Conservation (phyloP, 1,284 basidiomycete species). For the Grifola frondosa region DNA sequence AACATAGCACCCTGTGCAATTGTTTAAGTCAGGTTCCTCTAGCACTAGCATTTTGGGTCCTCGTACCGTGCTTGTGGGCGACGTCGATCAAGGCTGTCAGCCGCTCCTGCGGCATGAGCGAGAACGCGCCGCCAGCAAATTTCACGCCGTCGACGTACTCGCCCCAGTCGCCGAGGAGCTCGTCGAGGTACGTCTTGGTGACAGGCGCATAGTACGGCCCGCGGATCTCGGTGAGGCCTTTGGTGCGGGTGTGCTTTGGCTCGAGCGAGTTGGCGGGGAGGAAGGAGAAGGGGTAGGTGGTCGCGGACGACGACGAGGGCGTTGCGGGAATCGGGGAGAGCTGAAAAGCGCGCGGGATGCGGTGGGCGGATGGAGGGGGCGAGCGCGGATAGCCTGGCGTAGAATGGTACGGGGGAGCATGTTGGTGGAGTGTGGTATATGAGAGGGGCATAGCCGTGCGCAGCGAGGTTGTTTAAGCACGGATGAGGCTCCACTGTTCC, state of each 20-base stretch:
- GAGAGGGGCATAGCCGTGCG: too few species aligned
- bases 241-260: conserved; percentile 25
- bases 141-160: conserved; percentile 48
- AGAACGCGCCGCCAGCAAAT: conserved; percentile 47
- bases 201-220: conserved; percentile 43
- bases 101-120: conserved; percentile 42
- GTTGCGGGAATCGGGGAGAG: neutral
- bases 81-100: conserved; percentile 39
- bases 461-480: too few species aligned
- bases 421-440: too few species aligned
- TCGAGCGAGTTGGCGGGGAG: conserved; percentile 33
- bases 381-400: conserved; percentile 2
- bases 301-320: neutral
- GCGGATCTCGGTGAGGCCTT: conserved; percentile 43
- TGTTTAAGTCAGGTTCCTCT: neutral
- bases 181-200: conserved; percentile 39
- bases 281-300: conserved; percentile 26
- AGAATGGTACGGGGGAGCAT: conserved; percentile 6
- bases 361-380: conserved; percentile 3
- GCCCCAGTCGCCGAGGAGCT: conserved; percentile 39
- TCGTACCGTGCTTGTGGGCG: conserved; percentile 39
- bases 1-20: conserved; percentile 34
- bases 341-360: neutral
- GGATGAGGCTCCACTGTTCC: too few species aligned
- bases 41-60: neutral